phyloP scores from a whole-genome alignment of 345 rosid genomes.

The Eucalyptus paniculata region DNA sequence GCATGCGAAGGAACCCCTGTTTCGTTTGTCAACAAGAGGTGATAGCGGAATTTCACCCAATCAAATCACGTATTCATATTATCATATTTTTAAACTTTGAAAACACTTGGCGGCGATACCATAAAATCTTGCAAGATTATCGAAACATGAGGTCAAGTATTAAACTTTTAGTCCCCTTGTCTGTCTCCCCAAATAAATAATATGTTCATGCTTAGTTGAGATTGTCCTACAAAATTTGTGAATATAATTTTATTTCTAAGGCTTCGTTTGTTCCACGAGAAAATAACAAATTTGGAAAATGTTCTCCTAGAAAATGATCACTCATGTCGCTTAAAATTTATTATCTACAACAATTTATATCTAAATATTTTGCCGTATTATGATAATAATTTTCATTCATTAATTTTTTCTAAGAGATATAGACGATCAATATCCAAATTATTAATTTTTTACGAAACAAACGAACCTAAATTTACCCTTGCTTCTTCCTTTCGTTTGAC shows the following conservation, averaged over 20 bases:
- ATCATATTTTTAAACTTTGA: neutral
- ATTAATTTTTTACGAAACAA: neutral
- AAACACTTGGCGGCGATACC: accelerated
- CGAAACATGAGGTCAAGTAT: neutral
- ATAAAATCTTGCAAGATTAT: neutral
- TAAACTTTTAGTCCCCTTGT: neutral
- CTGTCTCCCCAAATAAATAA: neutral
- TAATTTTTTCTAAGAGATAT: too few species aligned
- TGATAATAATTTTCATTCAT: too few species aligned
- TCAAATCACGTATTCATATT: accelerated
- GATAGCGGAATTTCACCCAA: too few species aligned
- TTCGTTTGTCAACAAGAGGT: accelerated
- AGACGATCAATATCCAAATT: too few species aligned
- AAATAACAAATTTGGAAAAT: too few species aligned
- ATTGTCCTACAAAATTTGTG: accelerated
- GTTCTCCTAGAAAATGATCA: too few species aligned
- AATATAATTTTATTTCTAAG: neutral
- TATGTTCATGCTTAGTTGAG: neutral
- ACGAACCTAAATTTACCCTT: neutral
- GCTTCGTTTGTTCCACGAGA: accelerated
- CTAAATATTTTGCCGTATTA: accelerated
- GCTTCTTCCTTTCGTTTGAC: neutral
- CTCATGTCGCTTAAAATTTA: neutral
- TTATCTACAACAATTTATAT: too few species aligned
- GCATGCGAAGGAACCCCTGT: accelerated